These are phyloP conservation scores for Dioscorea zingiberensis DNA, from an alignment of 106 monocot species.

Conservation along the genomic window DNA sequence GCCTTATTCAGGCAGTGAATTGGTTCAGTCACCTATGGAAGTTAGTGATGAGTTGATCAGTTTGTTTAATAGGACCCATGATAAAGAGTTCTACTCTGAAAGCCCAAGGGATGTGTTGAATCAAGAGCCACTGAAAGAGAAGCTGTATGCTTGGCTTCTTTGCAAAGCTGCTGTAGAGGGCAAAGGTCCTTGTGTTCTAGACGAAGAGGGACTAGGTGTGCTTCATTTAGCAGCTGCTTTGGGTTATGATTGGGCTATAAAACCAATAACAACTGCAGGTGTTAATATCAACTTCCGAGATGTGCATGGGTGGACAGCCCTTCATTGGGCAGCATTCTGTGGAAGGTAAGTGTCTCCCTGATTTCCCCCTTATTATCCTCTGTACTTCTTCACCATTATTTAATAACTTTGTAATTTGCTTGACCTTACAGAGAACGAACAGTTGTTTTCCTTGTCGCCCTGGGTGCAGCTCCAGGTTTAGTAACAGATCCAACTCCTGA, in stretches of 20 bases:
- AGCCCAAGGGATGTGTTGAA: slow-evolving; percentile 27
- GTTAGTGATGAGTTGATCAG: slow-evolving; percentile 45
- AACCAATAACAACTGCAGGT: slow-evolving; percentile 62
- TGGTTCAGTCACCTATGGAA: slow-evolving; percentile 44
- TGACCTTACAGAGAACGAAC: slow-evolving; percentile 57
- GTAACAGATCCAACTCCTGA: slow-evolving; percentile 82
- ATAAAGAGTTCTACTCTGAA: slow-evolving; percentile 21
- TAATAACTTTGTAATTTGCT: not conserved
- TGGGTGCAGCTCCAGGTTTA: slow-evolving; percentile 66
- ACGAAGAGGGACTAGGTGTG: slow-evolving; percentile 77
- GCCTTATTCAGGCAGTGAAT: slow-evolving; percentile 34
- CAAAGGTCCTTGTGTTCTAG: slow-evolving; percentile 64
- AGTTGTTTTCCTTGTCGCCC: slow-evolving; percentile 49
- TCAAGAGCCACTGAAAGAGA: slow-evolving; percentile 61
- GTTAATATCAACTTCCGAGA: slow-evolving; percentile 87
- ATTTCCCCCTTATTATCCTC: not conserved
- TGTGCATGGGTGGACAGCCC: slow-evolving; percentile 89
- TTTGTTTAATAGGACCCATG: slow-evolving; percentile 21
- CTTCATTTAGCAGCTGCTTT: slow-evolving; percentile 92
- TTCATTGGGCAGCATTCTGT: slow-evolving; percentile 92
- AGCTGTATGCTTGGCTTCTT: slow-evolving; percentile 67
- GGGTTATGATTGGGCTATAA: slow-evolving; percentile 88
- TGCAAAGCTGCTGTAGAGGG: slow-evolving; percentile 68
- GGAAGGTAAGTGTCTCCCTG: slow-evolving; percentile 50
- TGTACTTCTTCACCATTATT: not conserved